Evolutionary conservation across 2,329 filamentous ascomycete species (phyloP), one percentile per base, ranked within the genome.

Genomic region (Torrubiellomyces zombiae): DNA sequence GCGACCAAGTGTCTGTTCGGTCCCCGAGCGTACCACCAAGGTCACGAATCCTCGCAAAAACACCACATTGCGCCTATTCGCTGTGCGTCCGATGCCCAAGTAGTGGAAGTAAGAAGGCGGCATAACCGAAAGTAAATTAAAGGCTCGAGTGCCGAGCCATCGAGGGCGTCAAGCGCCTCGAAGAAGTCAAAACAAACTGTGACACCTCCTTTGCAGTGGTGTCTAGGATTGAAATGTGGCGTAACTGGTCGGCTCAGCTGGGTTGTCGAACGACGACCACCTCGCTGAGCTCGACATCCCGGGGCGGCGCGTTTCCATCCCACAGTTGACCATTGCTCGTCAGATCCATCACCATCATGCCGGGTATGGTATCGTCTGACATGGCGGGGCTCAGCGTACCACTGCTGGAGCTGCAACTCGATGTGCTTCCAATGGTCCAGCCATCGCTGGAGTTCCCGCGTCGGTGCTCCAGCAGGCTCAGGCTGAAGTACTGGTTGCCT

Each of bases 341-440:
- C 36, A 53, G 38, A 23, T 51, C 55, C 37, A 48, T 36, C 18
- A 41, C 35, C 16, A 50, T 33, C 33, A 47, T 39, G n/a, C 43
- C 40, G 4, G 47, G 46, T 6, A 49, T 40, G 3, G 45, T 40
- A 20, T 58, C 55, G 24, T 60, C 59, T 0, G 58, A 58, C 6
- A 58, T 51, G 1, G 53, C 56, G 6, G 61, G 61, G 36, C 59
- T 63, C 30, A 63, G 36, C n/a, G 57, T 55, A 12, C 56, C 59
- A 34, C 56, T 60, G 23, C 54, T 55, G 26, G 57, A 60, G 25
- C 53, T 51, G 31, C 51, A 57, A 45, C 77, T 69, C 1, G 79
- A 89, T 27, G 74, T 83, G 38, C 81, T 89, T 31, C 79, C 82
- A 22, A 86, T 67, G 7, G 82, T 86, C 83, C 83, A 93, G 41